A percentile compares a stretch with the other conserved stretches of the same genome.
Conservation (phyloP, 2,329 filamentous ascomycete species). For the Ophiognomonia clavigignenti-juglandacearum region DNA sequence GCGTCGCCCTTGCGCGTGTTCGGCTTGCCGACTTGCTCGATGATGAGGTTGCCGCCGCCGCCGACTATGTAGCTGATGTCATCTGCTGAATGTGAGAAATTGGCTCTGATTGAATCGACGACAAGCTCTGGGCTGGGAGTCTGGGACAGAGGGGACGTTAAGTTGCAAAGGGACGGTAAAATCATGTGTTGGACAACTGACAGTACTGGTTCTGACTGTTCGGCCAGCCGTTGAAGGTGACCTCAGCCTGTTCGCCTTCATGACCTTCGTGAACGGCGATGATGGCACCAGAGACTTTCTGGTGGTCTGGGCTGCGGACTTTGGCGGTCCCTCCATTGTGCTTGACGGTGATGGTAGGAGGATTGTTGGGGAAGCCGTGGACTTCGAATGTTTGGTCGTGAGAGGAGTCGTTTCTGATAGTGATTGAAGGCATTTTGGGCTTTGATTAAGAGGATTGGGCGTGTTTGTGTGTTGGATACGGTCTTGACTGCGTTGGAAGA, state of each 20-base stretch:
- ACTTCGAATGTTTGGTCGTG: conserved; percentile 8
- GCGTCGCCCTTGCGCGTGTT: conserved; percentile 32
- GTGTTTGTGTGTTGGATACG: too few relatives aligned
- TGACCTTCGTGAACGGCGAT: conserved; percentile 33
- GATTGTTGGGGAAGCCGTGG: conserved; percentile 7
- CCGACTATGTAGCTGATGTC: conserved; percentile 30
- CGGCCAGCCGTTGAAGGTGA: conserved; percentile 30
- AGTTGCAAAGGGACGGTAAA: too few relatives aligned
- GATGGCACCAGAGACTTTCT: conserved; percentile 28
- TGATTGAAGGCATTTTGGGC: conserved; percentile 7
- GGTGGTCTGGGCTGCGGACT: background rate
- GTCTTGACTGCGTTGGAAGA: too few relatives aligned
- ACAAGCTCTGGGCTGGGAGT: too few relatives aligned
- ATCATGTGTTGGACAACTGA: too few relatives aligned
- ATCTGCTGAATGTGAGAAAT: too few relatives aligned
- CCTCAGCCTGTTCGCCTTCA: conserved; percentile 35
- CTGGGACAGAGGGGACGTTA: too few relatives aligned
- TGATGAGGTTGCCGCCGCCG: conserved; percentile 34
- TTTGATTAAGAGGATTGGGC: too few relatives aligned
- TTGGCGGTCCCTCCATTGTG: background rate
- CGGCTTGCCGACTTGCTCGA: conserved; percentile 31
- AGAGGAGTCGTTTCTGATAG: conserved; percentile 8
- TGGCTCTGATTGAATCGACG: too few relatives aligned
- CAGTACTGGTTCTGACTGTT: conserved; percentile 26
- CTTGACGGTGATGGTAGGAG: conserved; percentile 3